Base-by-base conservation (phyloP, 1,139 yeast species). In the Taphrina pruni region DNA sequence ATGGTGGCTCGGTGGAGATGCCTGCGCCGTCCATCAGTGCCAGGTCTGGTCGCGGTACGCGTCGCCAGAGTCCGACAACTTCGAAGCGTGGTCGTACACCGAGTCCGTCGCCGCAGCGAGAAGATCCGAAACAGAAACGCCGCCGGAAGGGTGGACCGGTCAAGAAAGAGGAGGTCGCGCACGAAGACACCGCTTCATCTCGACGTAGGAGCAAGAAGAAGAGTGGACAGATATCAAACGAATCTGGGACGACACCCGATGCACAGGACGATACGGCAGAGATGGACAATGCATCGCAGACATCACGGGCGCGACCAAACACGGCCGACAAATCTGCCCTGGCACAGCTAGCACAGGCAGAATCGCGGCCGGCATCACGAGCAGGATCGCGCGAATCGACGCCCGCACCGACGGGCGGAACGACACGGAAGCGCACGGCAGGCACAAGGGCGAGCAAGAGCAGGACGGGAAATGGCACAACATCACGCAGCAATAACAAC, bases 71-170 rank as follows among this genome's bases (percentile, higher is more conserved):
- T 35, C 67, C 67, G 11, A n/a, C 55, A 14, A 7, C 38, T 32
- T 43, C 61, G 14, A 64, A 64, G 21, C 55, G 67, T 6, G 60
- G 55, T 14, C 67, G 67, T n/a, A 64, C 67, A n/a, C 67, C 67
- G 1, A 43, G 55, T 26, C 61, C 61, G 12, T 55, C 67, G 12
- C 61, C 67, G 11, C 45, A 51, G 17, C 54, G 67, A 32, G 62
- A 58, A 21, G 61, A 46, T 9, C 12, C 55, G 17, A 54, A 54
- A 46, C 54, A 45, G 46, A 64, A 64, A 32, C 56, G 67, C 6
- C 60, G 67, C 14, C 56, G 56, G 46, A 64, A 64, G 48, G 61
- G 67, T 38, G 54, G 26, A 11, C 32, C 54, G 8, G 45, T 46
- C 26, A 55, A 64, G 48, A 56, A 48, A 9, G 67, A 64, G 46